Percentiles rank a stretch among this genome's conserved stretches.
These are phyloP conservation scores for Xerocomus brunneocitrinus DNA, from an alignment of 768 basidiomycete species.

Conservation along the genomic window DNA sequence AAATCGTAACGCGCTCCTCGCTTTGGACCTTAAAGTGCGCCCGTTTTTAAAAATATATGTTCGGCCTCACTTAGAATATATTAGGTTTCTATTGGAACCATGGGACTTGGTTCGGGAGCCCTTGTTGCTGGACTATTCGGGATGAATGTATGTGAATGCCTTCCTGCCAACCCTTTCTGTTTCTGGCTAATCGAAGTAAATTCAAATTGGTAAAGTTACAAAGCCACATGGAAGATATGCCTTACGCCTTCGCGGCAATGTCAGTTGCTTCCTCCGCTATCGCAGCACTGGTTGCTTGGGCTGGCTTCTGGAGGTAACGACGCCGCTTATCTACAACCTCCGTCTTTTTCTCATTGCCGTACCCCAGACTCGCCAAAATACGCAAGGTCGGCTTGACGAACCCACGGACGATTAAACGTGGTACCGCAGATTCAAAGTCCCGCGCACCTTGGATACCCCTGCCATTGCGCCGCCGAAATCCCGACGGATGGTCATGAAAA, in stretches of 20 bases:
- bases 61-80: not conserved
- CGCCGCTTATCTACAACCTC: slow-evolving; percentile 8
- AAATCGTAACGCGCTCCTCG: slow-evolving; percentile 88
- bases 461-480: slow-evolving; percentile 36
- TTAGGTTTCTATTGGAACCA: slow-evolving; percentile 88
- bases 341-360: slow-evolving; percentile 7
- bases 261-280: slow-evolving; percentile 54
- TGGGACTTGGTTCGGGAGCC: slow-evolving; percentile 89
- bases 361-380: slow-evolving; percentile 40
- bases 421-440: slow-evolving; percentile 10
- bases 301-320: slow-evolving; percentile 58
- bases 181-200: slow-evolving; percentile 19
- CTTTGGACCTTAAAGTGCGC: slow-evolving; percentile 81
- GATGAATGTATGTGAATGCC: slow-evolving; percentile 77
- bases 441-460: slow-evolving; percentile 34
- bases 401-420: slow-evolving; percentile 16
- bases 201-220: slow-evolving; percentile 49
- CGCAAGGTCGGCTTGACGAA: slow-evolving; percentile 42
- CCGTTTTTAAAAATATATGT: not conserved
- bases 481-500: slow-evolving; percentile 39
- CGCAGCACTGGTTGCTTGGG: slow-evolving; percentile 57
- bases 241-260: slow-evolving; percentile 70
- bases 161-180: slow-evolving; percentile 14
- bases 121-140: slow-evolving; percentile 89
- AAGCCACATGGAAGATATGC: slow-evolving; percentile 66